Conservation (phyloP, 2,329 filamentous ascomycete species). For the Colletotrichum melonis region DNA sequence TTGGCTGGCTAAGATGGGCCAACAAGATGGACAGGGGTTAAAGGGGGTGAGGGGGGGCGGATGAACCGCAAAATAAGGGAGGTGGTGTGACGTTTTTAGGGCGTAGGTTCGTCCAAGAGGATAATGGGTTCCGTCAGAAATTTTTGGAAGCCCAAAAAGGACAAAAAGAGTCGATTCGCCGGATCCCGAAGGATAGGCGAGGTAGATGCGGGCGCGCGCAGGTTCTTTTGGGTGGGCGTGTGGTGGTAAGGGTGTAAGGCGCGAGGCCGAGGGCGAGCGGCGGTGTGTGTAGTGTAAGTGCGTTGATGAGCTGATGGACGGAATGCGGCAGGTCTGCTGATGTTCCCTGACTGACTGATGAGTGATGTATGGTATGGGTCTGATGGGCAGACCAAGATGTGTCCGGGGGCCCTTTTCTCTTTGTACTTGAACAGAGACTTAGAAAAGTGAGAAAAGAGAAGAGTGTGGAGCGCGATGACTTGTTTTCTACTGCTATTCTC, state of each 20-base stretch:
- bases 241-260: slow-evolving; percentile 6
- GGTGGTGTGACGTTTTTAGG: slow-evolving; percentile 24
- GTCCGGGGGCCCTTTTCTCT: slow-evolving; percentile 6
- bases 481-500: background rate
- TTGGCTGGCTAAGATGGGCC: slow-evolving; percentile 28
- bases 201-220: slow-evolving; percentile 9
- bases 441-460: background rate
- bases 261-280: background rate
- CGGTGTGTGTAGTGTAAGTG: slow-evolving; percentile 7
- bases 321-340: slow-evolving; percentile 5
- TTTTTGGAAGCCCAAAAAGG: background rate
- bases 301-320: slow-evolving; percentile 5
- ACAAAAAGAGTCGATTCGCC: slow-evolving; percentile 26
- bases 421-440: slow-evolving; percentile 6
- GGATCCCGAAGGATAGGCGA: slow-evolving; percentile 35
- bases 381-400: background rate
- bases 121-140: slow-evolving; percentile 1
- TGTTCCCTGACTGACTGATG: slow-evolving; percentile 1
- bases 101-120: slow-evolving; percentile 17
- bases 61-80: slow-evolving; percentile 5
- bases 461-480: background rate
- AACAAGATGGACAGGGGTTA: slow-evolving; percentile 31
- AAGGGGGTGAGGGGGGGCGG: slow-evolving; percentile 6
- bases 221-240: background rate
- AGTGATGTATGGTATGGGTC: background rate